phyloP scores from a whole-genome alignment of 352 stramenopile species.

The Discostella stelligera region DNA sequence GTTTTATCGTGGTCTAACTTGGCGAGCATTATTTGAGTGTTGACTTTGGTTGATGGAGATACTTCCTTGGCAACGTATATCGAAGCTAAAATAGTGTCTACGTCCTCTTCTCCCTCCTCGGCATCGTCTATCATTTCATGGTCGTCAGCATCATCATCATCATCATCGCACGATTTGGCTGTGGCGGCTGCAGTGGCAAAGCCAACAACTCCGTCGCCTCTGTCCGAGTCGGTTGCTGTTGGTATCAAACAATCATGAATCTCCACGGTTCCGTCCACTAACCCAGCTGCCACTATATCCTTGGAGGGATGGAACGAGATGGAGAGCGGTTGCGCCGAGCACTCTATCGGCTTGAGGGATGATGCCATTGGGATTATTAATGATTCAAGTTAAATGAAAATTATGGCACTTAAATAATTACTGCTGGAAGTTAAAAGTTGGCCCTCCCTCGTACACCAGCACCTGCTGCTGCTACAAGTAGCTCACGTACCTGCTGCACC shows the following conservation, averaged over 20 bases:
- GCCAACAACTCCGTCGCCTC: neutral
- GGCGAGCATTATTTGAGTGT: constrained; percentile 39
- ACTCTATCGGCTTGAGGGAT: constrained; percentile 61
- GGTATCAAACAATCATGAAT: constrained; percentile 47
- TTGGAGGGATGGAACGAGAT: constrained; percentile 72
- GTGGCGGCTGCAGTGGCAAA: constrained; percentile 4
- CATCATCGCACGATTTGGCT: constrained; percentile 11
- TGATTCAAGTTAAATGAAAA: too few species aligned
- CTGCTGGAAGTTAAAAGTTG: too few species aligned
- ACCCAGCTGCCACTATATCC: constrained; percentile 63
- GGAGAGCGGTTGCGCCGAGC: constrained; percentile 73
- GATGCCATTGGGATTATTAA: too few species aligned
- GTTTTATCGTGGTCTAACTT: constrained; percentile 11
- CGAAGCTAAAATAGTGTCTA: constrained; percentile 70
- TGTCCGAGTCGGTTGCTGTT: neutral
- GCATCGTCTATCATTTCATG: constrained; percentile 39
- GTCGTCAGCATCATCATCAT: constrained; percentile 12
- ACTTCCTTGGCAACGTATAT: constrained; percentile 62
- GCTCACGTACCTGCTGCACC: too few species aligned
- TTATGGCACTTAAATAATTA: too few species aligned
- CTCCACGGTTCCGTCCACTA: constrained; percentile 79
- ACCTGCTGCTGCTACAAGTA: too few species aligned
- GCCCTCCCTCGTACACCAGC: too few species aligned
- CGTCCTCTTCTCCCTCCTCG: constrained; percentile 64
- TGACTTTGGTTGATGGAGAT: constrained; percentile 19